These are phyloP conservation scores for Solanum sejunctum DNA, from an alignment of 257 asterid species.

Conservation along the genomic window DNA sequence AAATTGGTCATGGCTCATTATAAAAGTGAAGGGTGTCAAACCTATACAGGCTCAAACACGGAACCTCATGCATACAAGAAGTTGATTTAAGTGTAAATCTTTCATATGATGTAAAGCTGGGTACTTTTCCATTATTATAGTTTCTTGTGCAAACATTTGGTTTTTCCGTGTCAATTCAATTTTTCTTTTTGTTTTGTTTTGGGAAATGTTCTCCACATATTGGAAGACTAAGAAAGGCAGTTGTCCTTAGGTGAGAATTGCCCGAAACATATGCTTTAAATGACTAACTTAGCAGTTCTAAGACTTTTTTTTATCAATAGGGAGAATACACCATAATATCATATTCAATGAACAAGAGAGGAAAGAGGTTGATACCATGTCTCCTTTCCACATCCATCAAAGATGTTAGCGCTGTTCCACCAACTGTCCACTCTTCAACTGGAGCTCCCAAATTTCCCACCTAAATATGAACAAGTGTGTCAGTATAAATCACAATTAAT, in stretches of 20 bases:
- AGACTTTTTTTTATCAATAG: neutral
- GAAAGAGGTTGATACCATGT: constrained; percentile 48
- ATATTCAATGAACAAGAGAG: neutral
- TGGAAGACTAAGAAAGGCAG: neutral
- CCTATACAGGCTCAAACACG: neutral
- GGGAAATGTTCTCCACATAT: neutral
- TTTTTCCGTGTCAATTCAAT: neutral
- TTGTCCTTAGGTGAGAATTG: neutral
- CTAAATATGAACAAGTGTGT: constrained; percentile 21
- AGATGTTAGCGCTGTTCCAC: constrained; percentile 96
- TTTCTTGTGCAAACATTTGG: neutral
- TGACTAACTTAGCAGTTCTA: neutral
- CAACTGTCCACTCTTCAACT: constrained; percentile 80
- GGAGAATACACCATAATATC: neutral
- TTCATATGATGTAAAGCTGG: neutral
- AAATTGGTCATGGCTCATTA: neutral
- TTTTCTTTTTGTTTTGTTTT: neutral
- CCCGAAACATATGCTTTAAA: neutral
- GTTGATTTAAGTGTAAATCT: neutral
- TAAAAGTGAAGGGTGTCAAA: neutral
- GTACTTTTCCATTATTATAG: neutral
- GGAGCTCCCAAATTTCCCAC: constrained; percentile 96
- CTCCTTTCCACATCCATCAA: constrained; percentile 98
- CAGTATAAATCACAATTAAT: neutral
- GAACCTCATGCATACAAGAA: neutral